phyloP scores from a whole-genome alignment of 1,284 basidiomycete species.

The Rhodotorula sp. region DNA sequence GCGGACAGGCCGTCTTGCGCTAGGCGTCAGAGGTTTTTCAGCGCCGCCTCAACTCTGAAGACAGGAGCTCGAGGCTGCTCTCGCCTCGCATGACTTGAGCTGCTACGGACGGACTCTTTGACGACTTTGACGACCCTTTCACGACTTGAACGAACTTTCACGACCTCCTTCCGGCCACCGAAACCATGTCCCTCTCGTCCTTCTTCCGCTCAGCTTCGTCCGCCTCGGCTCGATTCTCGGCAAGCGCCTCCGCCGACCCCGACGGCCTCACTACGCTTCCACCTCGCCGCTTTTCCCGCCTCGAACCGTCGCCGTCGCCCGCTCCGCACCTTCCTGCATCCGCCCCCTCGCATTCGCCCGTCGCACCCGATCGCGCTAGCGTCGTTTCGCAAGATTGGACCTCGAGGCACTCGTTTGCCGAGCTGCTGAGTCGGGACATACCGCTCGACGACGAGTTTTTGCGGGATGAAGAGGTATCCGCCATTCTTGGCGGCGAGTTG shows the following conservation, averaged over 20 bases:
- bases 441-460: constrained; percentile 2
- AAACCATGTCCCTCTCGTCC: neutral
- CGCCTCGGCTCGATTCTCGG: neutral
- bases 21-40: too few relatives aligned
- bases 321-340: neutral
- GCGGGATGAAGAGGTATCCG: neutral
- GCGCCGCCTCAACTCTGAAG: too few relatives aligned
- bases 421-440: constrained; percentile 15
- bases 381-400: neutral
- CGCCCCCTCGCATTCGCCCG: neutral
- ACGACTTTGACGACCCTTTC: neutral
- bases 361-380: neutral
- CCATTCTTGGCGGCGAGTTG: too few relatives aligned
- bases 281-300: neutral
- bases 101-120: neutral
- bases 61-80: neutral
- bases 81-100: neutral
- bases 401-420: constrained; percentile 17
- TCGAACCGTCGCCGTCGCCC: neutral
- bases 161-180: neutral
- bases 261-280: constrained; percentile 12
- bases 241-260: neutral
- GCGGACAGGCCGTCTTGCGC: too few relatives aligned
- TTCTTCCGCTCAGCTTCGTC: neutral
- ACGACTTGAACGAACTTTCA: neutral